Conservation (phyloP, 192 early-diverging fungal species). For the Haplosporangium gracile region DNA sequence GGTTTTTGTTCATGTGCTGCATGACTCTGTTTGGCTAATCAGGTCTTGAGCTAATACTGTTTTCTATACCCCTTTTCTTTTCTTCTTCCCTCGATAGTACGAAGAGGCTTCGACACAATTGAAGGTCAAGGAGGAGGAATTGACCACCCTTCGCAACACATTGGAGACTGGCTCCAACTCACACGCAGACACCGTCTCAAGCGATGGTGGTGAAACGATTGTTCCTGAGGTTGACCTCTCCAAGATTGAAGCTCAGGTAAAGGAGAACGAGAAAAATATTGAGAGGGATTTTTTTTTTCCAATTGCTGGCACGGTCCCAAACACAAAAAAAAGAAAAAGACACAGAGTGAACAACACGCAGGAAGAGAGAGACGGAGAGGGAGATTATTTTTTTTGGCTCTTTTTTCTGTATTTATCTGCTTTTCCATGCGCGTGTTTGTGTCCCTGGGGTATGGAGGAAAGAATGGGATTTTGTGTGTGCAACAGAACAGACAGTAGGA, state of each 20-base stretch:
- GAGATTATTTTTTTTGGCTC: not conserved
- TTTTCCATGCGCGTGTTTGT: slow-evolving; percentile 4
- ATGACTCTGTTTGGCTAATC: slow-evolving; percentile 3
- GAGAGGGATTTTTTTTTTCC: slow-evolving; percentile 8
- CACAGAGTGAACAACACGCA: not conserved
- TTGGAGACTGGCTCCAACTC: slow-evolving; percentile 34
- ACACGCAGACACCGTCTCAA: slow-evolving; percentile 50
- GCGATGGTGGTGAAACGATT: slow-evolving; percentile 53
- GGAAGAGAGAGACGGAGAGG: not conserved
- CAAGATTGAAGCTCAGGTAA: slow-evolving; percentile 55
- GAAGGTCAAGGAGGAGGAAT: slow-evolving; percentile 47
- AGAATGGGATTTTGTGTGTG: not conserved
- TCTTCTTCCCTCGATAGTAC: slow-evolving; percentile 19
- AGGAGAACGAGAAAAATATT: not conserved
- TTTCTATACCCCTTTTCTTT: not conserved
- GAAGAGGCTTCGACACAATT: slow-evolving; percentile 37
- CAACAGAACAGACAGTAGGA: not conserved
- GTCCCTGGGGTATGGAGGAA: slow-evolving; percentile 4
- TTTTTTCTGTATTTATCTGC: not conserved
- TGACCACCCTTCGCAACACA: slow-evolving; percentile 25
- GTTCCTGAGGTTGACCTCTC: slow-evolving; percentile 53
- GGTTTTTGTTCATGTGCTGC: not conserved
- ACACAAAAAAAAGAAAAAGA: not conserved
- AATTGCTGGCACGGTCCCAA: slow-evolving; percentile 1
- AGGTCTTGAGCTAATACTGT: slow-evolving; percentile 10